Evolutionary conservation across 148 eudicot species (phyloP).

Genomic region (Nyssa sinensis): DNA sequence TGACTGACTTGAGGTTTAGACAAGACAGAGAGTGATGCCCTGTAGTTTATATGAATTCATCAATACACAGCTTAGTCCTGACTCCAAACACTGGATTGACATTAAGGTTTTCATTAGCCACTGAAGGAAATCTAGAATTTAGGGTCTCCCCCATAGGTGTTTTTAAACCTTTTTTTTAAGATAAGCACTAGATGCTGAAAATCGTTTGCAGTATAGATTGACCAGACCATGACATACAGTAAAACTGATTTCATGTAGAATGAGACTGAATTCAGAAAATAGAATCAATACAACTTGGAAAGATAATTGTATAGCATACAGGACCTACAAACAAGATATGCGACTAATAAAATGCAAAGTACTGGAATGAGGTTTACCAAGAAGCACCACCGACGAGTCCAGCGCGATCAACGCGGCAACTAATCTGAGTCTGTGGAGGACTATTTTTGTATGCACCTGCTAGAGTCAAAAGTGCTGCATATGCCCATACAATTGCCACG

Average conservation of each 20-base stretch:
- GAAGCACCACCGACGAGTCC: conserved; percentile 70
- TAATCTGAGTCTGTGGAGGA: conserved; percentile 60
- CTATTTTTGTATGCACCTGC: conserved; percentile 73
- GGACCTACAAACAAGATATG: neutral
- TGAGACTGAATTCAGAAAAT: neutral
- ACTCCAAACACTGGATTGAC: neutral
- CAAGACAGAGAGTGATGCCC: neutral
- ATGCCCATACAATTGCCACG: conserved; percentile 67
- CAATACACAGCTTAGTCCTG: neutral
- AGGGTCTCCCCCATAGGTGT: neutral
- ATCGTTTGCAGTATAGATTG: neutral
- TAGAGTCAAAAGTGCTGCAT: conserved; percentile 73
- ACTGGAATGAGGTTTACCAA: conserved; percentile 47
- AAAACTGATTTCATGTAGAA: neutral
- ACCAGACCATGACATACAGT: conserved; percentile 1
- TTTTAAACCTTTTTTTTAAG: neutral
- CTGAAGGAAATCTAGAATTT: neutral
- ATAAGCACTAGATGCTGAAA: neutral
- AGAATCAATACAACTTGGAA: neutral
- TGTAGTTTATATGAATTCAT: neutral
- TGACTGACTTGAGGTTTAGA: neutral
- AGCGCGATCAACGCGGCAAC: conserved; percentile 85
- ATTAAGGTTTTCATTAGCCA: neutral
- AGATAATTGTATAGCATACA: neutral
- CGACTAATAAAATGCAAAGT: neutral